phyloP scores from a whole-genome alignment of 805 yeast species.

The Starmerella roubikii region DNA sequence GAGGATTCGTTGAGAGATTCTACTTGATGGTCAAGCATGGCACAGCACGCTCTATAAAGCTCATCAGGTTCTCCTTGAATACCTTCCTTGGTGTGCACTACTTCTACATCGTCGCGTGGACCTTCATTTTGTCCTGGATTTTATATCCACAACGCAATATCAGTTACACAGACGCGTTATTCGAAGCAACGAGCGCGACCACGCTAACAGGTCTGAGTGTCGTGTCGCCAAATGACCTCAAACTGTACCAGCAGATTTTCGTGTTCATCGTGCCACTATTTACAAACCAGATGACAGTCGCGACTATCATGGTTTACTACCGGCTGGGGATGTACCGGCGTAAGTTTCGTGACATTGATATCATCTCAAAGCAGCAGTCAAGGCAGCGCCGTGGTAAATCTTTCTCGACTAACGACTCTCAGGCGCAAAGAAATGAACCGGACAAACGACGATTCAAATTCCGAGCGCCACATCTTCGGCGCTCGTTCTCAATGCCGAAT shows the following conservation, averaged over 20 bases:
- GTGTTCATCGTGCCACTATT: conserved; percentile 49
- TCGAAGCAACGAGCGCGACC: conserved; percentile 59
- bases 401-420: conserved; percentile 36
- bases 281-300: conserved; percentile 81
- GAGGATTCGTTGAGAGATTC: conserved; percentile 8
- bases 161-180: conserved; percentile 64
- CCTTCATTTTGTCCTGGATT: conserved; percentile 57
- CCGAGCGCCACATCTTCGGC: too few species aligned
- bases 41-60: conserved; percentile 6
- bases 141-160: conserved; percentile 57
- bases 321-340: conserved; percentile 84
- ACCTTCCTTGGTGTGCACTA: conserved; percentile 27
- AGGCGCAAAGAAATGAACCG: neutral
- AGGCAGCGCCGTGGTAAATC: conserved; percentile 68
- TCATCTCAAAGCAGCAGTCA: conserved; percentile 61
- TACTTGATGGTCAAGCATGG: neutral
- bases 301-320: conserved; percentile 59
- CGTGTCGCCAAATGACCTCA: conserved; percentile 47
- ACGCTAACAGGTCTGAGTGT: conserved; percentile 93
- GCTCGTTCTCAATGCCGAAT: too few species aligned
- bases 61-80: conserved; percentile 3
- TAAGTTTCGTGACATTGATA: conserved; percentile 68
- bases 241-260: conserved; percentile 66
- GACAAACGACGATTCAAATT: too few species aligned
- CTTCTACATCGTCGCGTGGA: conserved; percentile 47